Percentiles rank a stretch among this genome's conserved stretches.
Evolutionary conservation across 306 rosid species (phyloP).

Genomic region (Lathyrus tuberosus): DNA sequence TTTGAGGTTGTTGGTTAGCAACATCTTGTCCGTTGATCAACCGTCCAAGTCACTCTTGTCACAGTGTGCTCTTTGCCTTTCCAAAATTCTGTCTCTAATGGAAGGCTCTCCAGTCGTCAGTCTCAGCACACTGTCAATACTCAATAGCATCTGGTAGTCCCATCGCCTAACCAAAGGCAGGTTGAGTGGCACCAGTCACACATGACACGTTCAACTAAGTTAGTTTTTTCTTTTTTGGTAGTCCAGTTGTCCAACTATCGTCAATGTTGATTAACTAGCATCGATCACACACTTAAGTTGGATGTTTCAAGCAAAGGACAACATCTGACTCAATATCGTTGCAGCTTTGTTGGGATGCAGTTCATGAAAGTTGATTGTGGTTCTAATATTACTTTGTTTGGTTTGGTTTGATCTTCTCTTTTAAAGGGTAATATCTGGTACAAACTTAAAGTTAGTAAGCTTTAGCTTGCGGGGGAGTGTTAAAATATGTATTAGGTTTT

Average conservation of each 20-base stretch:
- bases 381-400: not conserved
- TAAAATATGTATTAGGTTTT: not conserved
- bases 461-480: not conserved
- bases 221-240: too few species aligned
- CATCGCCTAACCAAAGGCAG: not conserved
- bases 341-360: not conserved
- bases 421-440: not conserved
- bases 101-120: not conserved
- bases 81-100: not conserved
- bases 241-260: not conserved
- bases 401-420: not conserved
- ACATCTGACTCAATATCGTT: not conserved
- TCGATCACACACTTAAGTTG: not conserved
- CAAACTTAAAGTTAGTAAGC: not conserved
- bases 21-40: not conserved
- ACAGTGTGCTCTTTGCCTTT: not conserved
- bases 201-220: not conserved
- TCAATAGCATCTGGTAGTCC: not conserved
- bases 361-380: not conserved
- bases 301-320: not conserved
- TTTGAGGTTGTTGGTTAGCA: not conserved
- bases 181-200: not conserved
- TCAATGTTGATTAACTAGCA: not conserved
- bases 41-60: not conserved
- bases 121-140: not conserved